Conservation (phyloP, 2,329 filamentous ascomycete genomes). For the Colletotrichum eremochloae region DNA sequence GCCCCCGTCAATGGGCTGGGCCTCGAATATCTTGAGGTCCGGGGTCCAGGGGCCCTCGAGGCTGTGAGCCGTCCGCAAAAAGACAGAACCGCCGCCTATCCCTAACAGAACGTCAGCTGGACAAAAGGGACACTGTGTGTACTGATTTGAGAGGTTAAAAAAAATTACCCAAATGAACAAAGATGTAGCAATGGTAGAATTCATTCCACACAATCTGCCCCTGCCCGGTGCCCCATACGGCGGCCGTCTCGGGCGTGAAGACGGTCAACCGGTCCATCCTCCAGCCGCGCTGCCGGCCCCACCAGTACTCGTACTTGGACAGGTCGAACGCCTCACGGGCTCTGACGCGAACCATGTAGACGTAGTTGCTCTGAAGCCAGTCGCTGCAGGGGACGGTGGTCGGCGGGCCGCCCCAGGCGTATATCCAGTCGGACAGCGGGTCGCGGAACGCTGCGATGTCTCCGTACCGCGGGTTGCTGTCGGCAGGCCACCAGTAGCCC, state of each 20-base stretch:
- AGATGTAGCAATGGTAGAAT: constrained; percentile 52
- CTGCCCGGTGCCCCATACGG: constrained; percentile 55
- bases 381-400: constrained; percentile 45
- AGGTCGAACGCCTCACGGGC: constrained; percentile 53
- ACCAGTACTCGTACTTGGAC: constrained; percentile 56
- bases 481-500: constrained; percentile 55
- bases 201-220: constrained; percentile 55
- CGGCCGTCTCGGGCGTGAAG: constrained; percentile 54
- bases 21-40: constrained; percentile 52
- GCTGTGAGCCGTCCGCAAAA: constrained; percentile 47
- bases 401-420: constrained; percentile 55
- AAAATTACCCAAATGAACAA: constrained; percentile 49
- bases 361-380: constrained; percentile 47
- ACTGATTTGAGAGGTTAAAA: too few species aligned
- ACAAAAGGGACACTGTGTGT: not conserved
- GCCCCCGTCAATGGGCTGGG: constrained; percentile 50
- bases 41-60: constrained; percentile 55
- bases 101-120: not conserved
- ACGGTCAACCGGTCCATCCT: constrained; percentile 48
- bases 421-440: constrained; percentile 54
- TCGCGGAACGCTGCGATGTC: constrained; percentile 55
- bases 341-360: constrained; percentile 54
- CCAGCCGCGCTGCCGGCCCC: constrained; percentile 55
- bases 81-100: constrained; percentile 27
- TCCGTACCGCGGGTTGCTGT: constrained; percentile 52